Conservation (phyloP, 768 basidiomycete species). For the Cubamyces sp. region DNA sequence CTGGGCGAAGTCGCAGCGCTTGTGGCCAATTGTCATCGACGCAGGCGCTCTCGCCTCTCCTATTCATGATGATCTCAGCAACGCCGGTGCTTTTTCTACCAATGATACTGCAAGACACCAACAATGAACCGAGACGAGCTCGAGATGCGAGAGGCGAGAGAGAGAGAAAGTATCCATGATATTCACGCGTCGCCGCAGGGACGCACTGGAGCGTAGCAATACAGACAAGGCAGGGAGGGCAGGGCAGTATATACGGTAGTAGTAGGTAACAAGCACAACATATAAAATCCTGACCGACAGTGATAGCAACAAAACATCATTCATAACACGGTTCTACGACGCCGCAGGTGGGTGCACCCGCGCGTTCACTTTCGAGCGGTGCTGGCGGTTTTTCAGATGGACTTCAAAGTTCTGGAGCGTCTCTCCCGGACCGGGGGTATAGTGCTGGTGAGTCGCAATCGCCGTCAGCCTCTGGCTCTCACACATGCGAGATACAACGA, state of each 20-base stretch:
- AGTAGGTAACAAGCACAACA: slow-evolving; percentile 29
- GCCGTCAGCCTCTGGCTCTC: slow-evolving; percentile 16
- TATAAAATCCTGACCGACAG: slow-evolving; percentile 22
- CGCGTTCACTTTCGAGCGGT: slow-evolving; percentile 73
- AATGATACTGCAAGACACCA: no score
- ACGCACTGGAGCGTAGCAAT: slow-evolving; percentile 18
- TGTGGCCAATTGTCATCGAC: slow-evolving; percentile 29
- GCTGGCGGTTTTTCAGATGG: slow-evolving; percentile 85
- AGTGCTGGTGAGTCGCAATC: slow-evolving; percentile 58
- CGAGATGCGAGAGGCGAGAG: no score
- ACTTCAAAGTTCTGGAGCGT: slow-evolving; percentile 90
- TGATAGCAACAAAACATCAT: slow-evolving; percentile 13
- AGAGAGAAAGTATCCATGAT: slow-evolving; percentile 1
- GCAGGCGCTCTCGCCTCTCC: slow-evolving; percentile 6
- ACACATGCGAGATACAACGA: neutral
- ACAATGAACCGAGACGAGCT: no score
- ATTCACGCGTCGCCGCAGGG: slow-evolving; percentile 3
- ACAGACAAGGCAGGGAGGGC: slow-evolving; percentile 11
- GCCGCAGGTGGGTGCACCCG: slow-evolving; percentile 41
- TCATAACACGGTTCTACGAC: slow-evolving; percentile 12
- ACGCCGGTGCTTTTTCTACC: no score
- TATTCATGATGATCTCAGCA: no score
- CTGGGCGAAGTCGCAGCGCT: slow-evolving; percentile 28
- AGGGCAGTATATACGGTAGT: slow-evolving; percentile 15
- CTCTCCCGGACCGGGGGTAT: slow-evolving; percentile 88